Conservation (phyloP, 1,139 yeast species). For the Blastobotrys arbuscula region DNA sequence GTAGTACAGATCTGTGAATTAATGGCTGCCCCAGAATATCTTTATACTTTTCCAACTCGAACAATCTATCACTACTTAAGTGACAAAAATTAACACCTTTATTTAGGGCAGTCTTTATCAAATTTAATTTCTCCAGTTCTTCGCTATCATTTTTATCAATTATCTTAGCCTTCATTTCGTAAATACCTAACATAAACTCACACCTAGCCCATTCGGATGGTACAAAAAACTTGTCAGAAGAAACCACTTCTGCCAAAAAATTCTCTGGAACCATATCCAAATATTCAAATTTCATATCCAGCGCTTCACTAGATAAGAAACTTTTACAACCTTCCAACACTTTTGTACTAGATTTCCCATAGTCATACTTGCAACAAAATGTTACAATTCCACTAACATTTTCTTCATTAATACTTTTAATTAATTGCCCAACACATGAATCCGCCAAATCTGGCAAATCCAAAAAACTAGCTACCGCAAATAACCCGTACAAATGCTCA, state of each 20-base stretch:
- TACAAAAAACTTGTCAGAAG: conserved; percentile 46
- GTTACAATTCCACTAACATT: conserved; percentile 37
- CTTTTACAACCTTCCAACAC: conserved; percentile 45
- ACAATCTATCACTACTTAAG: conserved; percentile 42
- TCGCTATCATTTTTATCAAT: conserved; percentile 1
- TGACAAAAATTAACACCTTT: conserved; percentile 44
- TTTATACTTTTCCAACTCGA: conserved; percentile 37
- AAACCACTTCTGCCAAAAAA: conserved; percentile 41
- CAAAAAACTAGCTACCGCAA: conserved; percentile 47
- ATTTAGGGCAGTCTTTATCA: conserved; percentile 29
- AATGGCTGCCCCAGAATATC: conserved; percentile 36
- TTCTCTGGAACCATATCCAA: conserved; percentile 45
- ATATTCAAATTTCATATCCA: conserved; percentile 38
- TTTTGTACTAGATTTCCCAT: conserved; percentile 42
- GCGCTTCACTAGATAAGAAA: conserved; percentile 43
- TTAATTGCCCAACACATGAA: conserved; percentile 38
- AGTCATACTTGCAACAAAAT: conserved; percentile 41
- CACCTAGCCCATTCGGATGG: conserved; percentile 51
- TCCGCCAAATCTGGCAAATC: conserved; percentile 43
- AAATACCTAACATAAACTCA: conserved; percentile 35
- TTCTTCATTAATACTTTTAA: conserved; percentile 33
- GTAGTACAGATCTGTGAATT: conserved; percentile 36
- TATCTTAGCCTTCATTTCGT: conserved; percentile 14
- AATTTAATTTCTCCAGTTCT: conserved; percentile 8
- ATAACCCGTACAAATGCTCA: conserved; percentile 36